phyloP scores from a whole-genome alignment of 371 early-diverging fungal genomes.

The Mortierella sp. region DNA sequence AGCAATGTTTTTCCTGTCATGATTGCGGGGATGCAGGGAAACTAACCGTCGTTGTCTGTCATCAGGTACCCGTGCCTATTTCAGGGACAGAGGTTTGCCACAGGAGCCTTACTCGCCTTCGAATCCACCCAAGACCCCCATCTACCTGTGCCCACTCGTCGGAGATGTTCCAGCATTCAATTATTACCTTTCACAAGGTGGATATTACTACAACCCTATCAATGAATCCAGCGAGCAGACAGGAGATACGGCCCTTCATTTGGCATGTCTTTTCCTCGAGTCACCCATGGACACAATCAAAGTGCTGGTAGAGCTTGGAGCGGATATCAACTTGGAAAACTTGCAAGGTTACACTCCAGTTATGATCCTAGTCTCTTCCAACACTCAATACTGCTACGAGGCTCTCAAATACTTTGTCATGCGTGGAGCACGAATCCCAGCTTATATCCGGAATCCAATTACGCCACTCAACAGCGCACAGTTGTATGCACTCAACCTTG shows the following conservation, averaged over 20 bases:
- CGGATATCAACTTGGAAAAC: constrained; percentile 52
- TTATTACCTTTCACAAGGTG: constrained; percentile 27
- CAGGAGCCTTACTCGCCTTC: constrained; percentile 26
- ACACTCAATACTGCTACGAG: constrained; percentile 51
- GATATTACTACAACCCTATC: constrained; percentile 33
- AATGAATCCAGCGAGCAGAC: constrained; percentile 48
- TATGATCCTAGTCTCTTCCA: constrained; percentile 51
- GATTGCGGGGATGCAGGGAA: too few species aligned
- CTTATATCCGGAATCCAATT: constrained; percentile 49
- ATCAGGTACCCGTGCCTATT: constrained; percentile 30
- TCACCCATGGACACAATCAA: constrained; percentile 48
- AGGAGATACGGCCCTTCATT: constrained; percentile 48
- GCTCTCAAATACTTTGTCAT: constrained; percentile 51
- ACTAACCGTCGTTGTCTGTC: too few species aligned
- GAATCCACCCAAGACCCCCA: constrained; percentile 45
- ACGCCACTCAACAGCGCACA: constrained; percentile 48
- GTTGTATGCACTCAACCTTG: constrained; percentile 39
- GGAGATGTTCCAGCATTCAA: constrained; percentile 37
- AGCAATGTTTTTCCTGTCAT: too few species aligned
- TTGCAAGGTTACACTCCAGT: constrained; percentile 51
- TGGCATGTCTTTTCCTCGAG: constrained; percentile 48
- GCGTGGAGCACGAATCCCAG: constrained; percentile 53
- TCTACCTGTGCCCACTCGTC: constrained; percentile 48
- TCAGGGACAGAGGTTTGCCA: constrained; percentile 15
- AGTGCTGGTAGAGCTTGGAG: constrained; percentile 43